Evolutionary conservation across 129 eudicot species (phyloP), one percentile per base, ranked within the genome.

Genomic region (Artemisia argyi): DNA sequence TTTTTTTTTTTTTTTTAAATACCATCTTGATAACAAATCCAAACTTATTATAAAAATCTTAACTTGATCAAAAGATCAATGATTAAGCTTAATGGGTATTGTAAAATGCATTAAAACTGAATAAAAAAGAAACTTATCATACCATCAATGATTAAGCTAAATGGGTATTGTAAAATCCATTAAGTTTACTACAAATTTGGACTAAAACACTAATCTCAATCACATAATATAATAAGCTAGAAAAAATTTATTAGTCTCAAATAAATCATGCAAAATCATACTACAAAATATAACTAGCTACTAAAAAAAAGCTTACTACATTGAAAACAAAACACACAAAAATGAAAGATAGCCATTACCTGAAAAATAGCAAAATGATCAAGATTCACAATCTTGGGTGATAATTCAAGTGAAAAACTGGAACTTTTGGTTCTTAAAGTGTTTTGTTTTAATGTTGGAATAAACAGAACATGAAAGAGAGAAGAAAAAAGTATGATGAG

Each of bases 371-470:
- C 53, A 63, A 26, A 48, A 73, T 39, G 49, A 54, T 20, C 64
- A 20, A 51, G 78, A 73, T 0, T 24, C 47, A 65, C 3, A 53
- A 35, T 35, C 42, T 35, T 35, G 42, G 42, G 68, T 50, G 3
- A 44, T 35, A 65, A 24, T 16, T 65, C 11, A 19, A 65, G 50
- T 62, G 57, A 58, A 62, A 68, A 72, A 39, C 50, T 69, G 71
- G 65, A 51, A 68, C 51, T 68, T 76, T 61, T 68, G 14, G 61
- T 62, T 62, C 39, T 46, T 52, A 58, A 14, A 12, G 66, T 54
- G 61, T 44, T 71, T 55, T 78, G 82, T 64, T 61, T 3, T 3
- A 28, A 30, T 69, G 82, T 61, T 66, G 78, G 76, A 75, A 67
- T 58, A 62, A 35, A 48, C 76, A 81, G 78, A 78, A 50, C 68